Evolutionary conservation across 179 eudicot species (phyloP), one percentile per base, ranked within the genome.

Genomic region (Beta corolliflora): DNA sequence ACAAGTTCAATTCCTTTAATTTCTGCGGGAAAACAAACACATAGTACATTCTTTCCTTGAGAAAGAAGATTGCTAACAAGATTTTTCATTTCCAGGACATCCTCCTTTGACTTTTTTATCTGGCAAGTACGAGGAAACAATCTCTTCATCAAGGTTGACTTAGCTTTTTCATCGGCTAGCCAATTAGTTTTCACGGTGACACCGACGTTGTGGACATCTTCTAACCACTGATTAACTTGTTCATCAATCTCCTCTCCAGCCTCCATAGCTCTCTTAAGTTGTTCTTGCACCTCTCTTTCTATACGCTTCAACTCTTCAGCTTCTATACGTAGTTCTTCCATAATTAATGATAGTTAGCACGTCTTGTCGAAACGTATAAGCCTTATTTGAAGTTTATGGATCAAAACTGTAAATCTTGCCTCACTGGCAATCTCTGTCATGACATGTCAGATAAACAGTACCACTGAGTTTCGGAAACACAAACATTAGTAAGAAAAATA

Each of bases 261-360:
- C 18, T 66, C 71, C 31, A 4, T 31, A 11, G 45, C 45, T 66
- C 48, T 3, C 15, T 66, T 66, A 14, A 29, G 18, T 16, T 66
- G 7, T 66, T 66, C 71, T 66, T 66, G 71, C 71, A 66, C 71
- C 12, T 64, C 68, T 5, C 68, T 64, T 64, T 64, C 36, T 64
- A 64, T 10, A 23, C 41, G 15, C 68, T 11, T 9, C 41, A 64
- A 64, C 36, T 64, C 68, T 9, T 64, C 68, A 64, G 41, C 68
- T 64, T 64, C 68, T 64, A 14, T 64, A 21, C 68, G 14, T 5
- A 64, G 68, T 64, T 64, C 68, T 64, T 64, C 68, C 41, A 64
- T 64, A 9, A 3, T 64, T 25, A 13, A 23, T 64, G 41, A 64
- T 64, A 5, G 68, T 25, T 12, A 21, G 29, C 29, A 23, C 60